These are phyloP conservation scores for Tylopilus balloui DNA, from an alignment of 768 basidiomycete species.

Conservation along the genomic window DNA sequence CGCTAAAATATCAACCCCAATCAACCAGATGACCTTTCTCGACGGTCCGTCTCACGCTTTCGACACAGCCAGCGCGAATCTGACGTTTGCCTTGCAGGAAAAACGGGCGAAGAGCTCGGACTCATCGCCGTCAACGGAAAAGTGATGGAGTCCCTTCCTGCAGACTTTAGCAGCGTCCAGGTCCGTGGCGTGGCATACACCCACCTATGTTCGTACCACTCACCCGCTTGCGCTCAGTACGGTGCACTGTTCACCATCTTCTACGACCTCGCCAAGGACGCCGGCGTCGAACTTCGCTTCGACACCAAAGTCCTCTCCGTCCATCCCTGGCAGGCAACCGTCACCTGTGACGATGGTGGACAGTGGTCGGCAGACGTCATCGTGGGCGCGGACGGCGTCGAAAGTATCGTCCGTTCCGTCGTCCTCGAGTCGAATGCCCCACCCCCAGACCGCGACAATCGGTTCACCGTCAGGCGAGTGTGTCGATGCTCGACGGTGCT, in stretches of 20 bases:
- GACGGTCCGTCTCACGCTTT: slow-evolving; percentile 9
- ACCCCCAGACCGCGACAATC: slow-evolving; percentile 11
- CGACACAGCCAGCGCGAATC: not conserved
- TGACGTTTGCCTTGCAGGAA: slow-evolving; percentile 26
- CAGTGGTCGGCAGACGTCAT: slow-evolving; percentile 46
- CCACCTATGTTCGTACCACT: not conserved
- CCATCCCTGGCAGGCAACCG: slow-evolving; percentile 28
- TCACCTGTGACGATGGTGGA: slow-evolving; percentile 39
- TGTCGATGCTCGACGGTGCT: not conserved
- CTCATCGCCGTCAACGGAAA: slow-evolving; percentile 41
- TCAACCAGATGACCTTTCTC: slow-evolving; percentile 13
- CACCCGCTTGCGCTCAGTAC: slow-evolving; percentile 35
- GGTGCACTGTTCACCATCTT: slow-evolving; percentile 48
- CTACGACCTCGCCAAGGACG: slow-evolving; percentile 40
- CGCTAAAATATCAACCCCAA: slow-evolving; percentile 27
- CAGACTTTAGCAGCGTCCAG: slow-evolving; percentile 44
- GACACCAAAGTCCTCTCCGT: slow-evolving; percentile 34
- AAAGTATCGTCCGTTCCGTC: slow-evolving; percentile 39
- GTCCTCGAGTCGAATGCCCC: slow-evolving; percentile 21
- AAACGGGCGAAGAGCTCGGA: slow-evolving; percentile 41
- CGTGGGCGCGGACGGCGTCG: slow-evolving; percentile 58
- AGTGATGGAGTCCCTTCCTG: slow-evolving; percentile 41
- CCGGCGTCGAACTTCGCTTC: slow-evolving; percentile 46
- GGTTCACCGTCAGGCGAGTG: slow-evolving; percentile 15
- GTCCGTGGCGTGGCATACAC: slow-evolving; percentile 31